Evolutionary conservation across 192 early-diverging fungal genomes (phyloP).

Genomic region (Nowakowskiella sp.): DNA sequence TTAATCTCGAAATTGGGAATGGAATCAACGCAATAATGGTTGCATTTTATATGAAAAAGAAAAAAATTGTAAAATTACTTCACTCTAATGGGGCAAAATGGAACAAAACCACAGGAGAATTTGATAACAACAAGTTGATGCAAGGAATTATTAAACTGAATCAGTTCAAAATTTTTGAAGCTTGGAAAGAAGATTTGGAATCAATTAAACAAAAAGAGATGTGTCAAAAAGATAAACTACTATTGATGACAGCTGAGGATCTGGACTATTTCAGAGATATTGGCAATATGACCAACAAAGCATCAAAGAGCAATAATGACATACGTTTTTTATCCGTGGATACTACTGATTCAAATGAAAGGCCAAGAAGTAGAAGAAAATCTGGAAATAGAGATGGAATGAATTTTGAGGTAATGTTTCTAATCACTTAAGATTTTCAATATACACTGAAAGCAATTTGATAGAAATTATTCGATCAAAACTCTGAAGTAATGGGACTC

Average conservation of each 20-base stretch:
- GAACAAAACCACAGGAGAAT: no score
- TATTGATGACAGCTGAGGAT: background rate
- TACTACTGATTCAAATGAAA: background rate
- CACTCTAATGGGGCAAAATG: conserved; percentile 18
- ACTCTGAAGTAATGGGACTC: conserved; percentile 26
- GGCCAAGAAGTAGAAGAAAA: conserved; percentile 9
- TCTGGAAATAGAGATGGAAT: conserved; percentile 19
- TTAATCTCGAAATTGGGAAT: conserved; percentile 21
- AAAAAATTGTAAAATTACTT: conserved; percentile 24
- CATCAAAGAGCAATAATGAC: conserved; percentile 12
- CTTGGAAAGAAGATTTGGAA: background rate
- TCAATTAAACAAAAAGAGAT: background rate
- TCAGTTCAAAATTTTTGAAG: conserved; percentile 2
- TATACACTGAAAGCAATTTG: background rate
- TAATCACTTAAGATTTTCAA: background rate
- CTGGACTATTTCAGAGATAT: background rate
- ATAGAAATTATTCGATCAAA: conserved; percentile 32
- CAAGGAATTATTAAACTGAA: conserved; percentile 33
- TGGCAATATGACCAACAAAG: conserved; percentile 2
- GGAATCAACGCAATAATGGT: conserved; percentile 36
- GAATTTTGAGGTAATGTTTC: conserved; percentile 30
- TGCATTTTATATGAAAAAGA: conserved; percentile 32
- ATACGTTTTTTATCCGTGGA: background rate
- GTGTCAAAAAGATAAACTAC: conserved; percentile 3
- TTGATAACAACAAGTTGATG: conserved; percentile 27